Conservation (phyloP, 495 filamentous ascomycete species). For the Chaetomium cochliodes region DNA sequence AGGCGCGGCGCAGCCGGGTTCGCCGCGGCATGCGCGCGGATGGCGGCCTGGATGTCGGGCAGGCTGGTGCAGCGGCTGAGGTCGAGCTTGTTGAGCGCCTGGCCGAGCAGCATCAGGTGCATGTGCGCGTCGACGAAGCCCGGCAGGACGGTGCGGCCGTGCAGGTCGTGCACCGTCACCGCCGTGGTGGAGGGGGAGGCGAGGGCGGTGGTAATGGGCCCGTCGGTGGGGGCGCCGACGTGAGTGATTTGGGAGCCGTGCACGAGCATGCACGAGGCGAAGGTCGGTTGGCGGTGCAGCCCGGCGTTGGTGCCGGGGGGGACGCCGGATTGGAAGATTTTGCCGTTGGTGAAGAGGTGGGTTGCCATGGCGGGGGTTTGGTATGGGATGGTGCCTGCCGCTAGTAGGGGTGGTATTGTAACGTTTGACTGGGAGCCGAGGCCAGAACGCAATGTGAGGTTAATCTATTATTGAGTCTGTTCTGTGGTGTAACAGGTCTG, state of each 20-base stretch:
- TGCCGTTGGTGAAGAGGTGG: conserved; percentile 37
- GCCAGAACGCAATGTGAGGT: not conserved
- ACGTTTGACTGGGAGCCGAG: not conserved
- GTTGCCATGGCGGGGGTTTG: conserved; percentile 19
- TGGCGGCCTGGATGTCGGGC: conserved; percentile 51
- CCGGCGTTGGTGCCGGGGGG: conserved; percentile 33
- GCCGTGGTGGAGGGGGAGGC: conserved; percentile 5
- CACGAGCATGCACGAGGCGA: conserved; percentile 43
- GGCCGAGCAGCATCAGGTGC: conserved; percentile 60
- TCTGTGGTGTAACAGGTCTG: not conserved
- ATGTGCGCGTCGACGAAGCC: conserved; percentile 67
- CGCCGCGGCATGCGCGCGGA: conserved; percentile 50
- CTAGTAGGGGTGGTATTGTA: not conserved
- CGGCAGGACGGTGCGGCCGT: conserved; percentile 52
- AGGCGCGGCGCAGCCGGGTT: conserved; percentile 54
- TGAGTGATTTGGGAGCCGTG: conserved; percentile 37
- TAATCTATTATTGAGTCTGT: not conserved
- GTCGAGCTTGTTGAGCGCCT: conserved; percentile 57
- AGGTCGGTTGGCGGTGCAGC: conserved; percentile 32
- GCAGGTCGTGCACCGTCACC: conserved; percentile 42
- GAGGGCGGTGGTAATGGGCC: conserved; percentile 34
- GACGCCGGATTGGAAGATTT: conserved; percentile 30
- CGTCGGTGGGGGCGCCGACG: conserved; percentile 46
- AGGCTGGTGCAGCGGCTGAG: conserved; percentile 55
- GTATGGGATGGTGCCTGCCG: conserved; percentile 16